Conservation (phyloP, 2,329 filamentous ascomycete species). For the Xylaria multiplex region DNA sequence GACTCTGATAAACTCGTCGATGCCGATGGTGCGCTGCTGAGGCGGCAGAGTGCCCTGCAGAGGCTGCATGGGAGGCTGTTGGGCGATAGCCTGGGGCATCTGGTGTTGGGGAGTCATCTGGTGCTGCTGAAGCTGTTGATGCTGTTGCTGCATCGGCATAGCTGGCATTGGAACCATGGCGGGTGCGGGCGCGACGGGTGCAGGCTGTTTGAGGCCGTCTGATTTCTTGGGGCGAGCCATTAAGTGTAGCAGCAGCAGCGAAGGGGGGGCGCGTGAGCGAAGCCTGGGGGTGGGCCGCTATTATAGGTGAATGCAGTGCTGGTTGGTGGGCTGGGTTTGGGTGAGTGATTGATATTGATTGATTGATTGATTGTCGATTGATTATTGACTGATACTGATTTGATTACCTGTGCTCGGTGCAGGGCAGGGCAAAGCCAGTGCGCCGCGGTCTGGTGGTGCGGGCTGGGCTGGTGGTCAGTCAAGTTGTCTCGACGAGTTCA, state of each 20-base stretch:
- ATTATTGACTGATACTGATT: slow-evolving; percentile 6
- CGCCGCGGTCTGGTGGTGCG: not conserved
- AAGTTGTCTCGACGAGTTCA: not conserved
- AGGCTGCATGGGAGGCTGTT: slow-evolving; percentile 37
- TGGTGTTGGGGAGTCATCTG: slow-evolving; percentile 40
- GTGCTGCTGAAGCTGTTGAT: slow-evolving; percentile 36
- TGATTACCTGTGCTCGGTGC: not conserved
- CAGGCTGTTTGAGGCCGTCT: slow-evolving; percentile 52
- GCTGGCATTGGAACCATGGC: slow-evolving; percentile 53
- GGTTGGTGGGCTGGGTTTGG: slow-evolving; percentile 1
- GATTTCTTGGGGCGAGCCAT: slow-evolving; percentile 56
- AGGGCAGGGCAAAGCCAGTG: not conserved
- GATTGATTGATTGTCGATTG: not conserved
- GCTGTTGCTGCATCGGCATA: slow-evolving; percentile 42
- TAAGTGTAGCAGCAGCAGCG: slow-evolving; percentile 27
- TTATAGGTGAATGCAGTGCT: slow-evolving; percentile 25
- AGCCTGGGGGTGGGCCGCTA: slow-evolving; percentile 25
- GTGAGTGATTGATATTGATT: not conserved
- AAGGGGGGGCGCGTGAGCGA: slow-evolving; percentile 10
- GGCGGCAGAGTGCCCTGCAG: slow-evolving; percentile 35
- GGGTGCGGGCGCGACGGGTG: slow-evolving; percentile 51
- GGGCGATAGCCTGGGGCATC: slow-evolving; percentile 40
- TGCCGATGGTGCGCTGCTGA: slow-evolving; percentile 61
- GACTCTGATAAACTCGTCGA: slow-evolving; percentile 81
- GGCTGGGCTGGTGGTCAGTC: too few relatives aligned